Evolutionary conservation across 768 basidiomycete species (phyloP), one percentile per base, ranked within the genome.

Genomic region (Mycena chlorophos): DNA sequence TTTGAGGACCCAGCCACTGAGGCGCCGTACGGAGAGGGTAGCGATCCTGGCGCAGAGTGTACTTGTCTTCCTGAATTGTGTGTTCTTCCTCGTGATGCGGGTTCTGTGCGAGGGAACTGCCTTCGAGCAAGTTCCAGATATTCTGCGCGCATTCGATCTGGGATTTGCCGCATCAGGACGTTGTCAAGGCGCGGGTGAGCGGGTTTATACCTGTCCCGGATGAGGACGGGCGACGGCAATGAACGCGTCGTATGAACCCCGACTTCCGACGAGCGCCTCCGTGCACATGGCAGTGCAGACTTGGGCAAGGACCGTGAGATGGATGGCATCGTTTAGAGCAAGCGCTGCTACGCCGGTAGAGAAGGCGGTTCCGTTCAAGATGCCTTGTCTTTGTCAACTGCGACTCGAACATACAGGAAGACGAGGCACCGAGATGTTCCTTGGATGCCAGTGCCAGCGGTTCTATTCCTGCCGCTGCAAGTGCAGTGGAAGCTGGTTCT

Each of bases 281-380:
- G 86, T 86, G 20, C 87, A 87, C 81, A 92, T 82, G 0, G 89
- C 89, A 2, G 89, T 91, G 68, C 83, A 84, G 4, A 88, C 80
- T 68, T 89, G 87, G 2, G 88, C 76, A 16, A 87, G 69, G 14
- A 87, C 69, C 20, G 80, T 72, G 20, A 87, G 71, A 60, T 86
- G 83, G 20, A 83, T 76, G 17, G 88, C 84, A 51, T 91, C 88
- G 60, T 86, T 80, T 30, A 91, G 70, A 10, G 85, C 88, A 19
- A 91, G 79, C 14, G 87, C 79, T 6, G 82, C 89, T 25, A 88
- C 85, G 22, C 87, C 83, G 0, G 89, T 85, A 25, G 85, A 86
- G 68, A 89, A 87, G 1, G 87, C 86, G 4, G 88, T 89, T 52
- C 89, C 89, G 66, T 91, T 91, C 52, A 87, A 70, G 45, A 89